Percentiles rank a stretch among this genome's conserved stretches.
phyloP scores from a whole-genome alignment of 2,329 filamentous ascomycete genomes.

The Clarireedia homoeocarpa region DNA sequence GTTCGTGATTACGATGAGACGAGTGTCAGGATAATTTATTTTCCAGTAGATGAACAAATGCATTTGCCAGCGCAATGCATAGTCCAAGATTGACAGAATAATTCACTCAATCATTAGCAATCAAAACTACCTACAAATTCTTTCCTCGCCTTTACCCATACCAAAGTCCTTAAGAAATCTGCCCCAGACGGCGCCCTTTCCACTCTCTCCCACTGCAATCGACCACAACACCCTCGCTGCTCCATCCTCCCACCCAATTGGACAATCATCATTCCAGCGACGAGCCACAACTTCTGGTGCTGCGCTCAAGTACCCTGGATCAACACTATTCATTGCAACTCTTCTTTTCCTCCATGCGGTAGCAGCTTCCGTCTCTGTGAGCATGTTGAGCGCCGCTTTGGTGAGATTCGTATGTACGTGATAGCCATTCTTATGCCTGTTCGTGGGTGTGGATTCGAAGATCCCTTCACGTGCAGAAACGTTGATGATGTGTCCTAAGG shows the following conservation, averaged over 20 bases:
- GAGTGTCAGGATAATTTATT: too few species aligned
- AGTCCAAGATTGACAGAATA: too few species aligned
- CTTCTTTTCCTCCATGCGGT: constrained; percentile 11
- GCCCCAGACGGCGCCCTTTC: constrained; percentile 12
- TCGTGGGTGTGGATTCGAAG: constrained; percentile 8
- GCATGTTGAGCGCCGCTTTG: constrained; percentile 19
- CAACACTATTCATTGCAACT: constrained; percentile 15
- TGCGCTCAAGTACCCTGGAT: constrained; percentile 17
- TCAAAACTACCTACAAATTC: not conserved
- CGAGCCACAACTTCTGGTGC: constrained; percentile 10
- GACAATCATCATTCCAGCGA: constrained; percentile 7
- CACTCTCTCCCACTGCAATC: constrained; percentile 14
- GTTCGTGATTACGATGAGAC: too few species aligned
- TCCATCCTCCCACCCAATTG: constrained; percentile 19
- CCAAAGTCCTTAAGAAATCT: constrained; percentile 17
- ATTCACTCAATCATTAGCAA: too few species aligned
- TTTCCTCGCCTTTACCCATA: constrained; percentile 8
- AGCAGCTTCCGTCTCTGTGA: constrained; percentile 15
- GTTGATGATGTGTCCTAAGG: constrained; percentile 13
- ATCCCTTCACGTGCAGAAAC: constrained; percentile 17
- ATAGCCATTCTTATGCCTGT: constrained; percentile 9
- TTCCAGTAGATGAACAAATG: too few species aligned
- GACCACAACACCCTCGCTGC: constrained; percentile 15
- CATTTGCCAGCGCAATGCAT: not conserved
- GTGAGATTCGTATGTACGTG: constrained; percentile 18